phyloP scores from a whole-genome alignment of 345 rosid genomes.

The Sisymbrium altissimum region DNA sequence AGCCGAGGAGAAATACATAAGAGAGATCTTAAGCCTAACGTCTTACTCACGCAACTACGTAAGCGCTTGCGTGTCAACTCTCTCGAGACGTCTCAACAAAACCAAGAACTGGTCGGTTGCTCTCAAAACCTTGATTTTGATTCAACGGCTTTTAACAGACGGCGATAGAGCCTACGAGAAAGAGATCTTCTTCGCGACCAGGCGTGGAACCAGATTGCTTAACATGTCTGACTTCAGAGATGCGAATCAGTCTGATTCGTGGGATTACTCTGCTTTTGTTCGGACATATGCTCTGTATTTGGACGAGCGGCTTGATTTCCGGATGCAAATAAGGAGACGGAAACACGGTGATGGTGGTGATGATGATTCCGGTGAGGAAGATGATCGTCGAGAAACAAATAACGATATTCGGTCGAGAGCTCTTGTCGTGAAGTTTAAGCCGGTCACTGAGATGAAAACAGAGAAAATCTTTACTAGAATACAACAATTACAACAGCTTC shows the following conservation, averaged over 20 bases:
- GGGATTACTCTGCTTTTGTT: slow-evolving; percentile 89
- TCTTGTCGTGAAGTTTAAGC: slow-evolving; percentile 33
- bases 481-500: slow-evolving; percentile 69
- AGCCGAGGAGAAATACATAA: slow-evolving; percentile 54
- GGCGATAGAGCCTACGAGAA: slow-evolving; percentile 72
- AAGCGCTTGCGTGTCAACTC: slow-evolving; percentile 44
- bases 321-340: slow-evolving; percentile 57
- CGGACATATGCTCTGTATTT: slow-evolving; percentile 70
- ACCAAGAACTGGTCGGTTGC: slow-evolving; percentile 71
- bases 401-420: slow-evolving; percentile 1
- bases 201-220: slow-evolving; percentile 73
- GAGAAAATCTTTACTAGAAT: slow-evolving; percentile 50
- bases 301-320: slow-evolving; percentile 67
- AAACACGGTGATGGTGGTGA: slow-evolving; percentile 34
- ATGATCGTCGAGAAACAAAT: slow-evolving; percentile 19
- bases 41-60: slow-evolving; percentile 59
- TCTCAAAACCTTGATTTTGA: slow-evolving; percentile 60
- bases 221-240: slow-evolving; percentile 84
- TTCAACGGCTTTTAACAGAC: slow-evolving; percentile 55
- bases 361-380: slow-evolving; percentile 45
- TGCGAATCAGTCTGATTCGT: slow-evolving; percentile 43
- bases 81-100: slow-evolving; percentile 55
- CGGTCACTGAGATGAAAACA: slow-evolving; percentile 50
- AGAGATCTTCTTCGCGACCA: slow-evolving; percentile 75
- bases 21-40: slow-evolving; percentile 47